phyloP scores from a whole-genome alignment of 495 filamentous ascomycete species.

The Aspergillus panamensis region DNA sequence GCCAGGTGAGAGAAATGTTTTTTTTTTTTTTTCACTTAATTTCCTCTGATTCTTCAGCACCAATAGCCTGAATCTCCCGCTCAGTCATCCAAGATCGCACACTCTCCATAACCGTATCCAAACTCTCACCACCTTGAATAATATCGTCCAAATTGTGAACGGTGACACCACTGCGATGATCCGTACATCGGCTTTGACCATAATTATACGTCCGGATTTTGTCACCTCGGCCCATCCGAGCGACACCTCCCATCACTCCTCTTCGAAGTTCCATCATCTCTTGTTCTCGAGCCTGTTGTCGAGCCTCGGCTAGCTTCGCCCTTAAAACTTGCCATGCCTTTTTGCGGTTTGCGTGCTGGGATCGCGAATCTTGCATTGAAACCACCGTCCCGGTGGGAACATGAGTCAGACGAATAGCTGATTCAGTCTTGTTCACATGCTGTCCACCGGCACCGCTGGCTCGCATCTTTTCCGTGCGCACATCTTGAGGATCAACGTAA shows the following conservation, averaged over 20 bases:
- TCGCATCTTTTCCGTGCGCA: conserved; percentile 84
- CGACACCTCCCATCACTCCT: conserved; percentile 70
- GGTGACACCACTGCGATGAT: conserved; percentile 83
- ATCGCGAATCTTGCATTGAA: conserved; percentile 86
- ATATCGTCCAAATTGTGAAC: conserved; percentile 80
- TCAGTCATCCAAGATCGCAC: conserved; percentile 75
- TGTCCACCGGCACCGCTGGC: conserved; percentile 90
- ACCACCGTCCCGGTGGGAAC: conserved; percentile 81
- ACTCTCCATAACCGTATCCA: conserved; percentile 78
- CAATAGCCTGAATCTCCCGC: conserved; percentile 67
- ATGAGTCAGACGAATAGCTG: conserved; percentile 90
- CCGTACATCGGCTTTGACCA: conserved; percentile 86
- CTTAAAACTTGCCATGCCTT: conserved; percentile 83
- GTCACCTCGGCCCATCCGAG: conserved; percentile 79
- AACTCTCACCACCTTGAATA: conserved; percentile 62
- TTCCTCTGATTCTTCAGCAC: conserved; percentile 45
- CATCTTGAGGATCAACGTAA: conserved; percentile 83
- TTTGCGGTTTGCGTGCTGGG: conserved; percentile 83
- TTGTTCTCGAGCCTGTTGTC: conserved; percentile 82
- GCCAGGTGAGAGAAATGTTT: no score
- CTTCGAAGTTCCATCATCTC: conserved; percentile 67
- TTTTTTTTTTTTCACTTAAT: neutral
- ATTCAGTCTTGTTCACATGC: conserved; percentile 98
- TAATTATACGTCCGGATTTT: conserved; percentile 97
- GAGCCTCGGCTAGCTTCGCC: conserved; percentile 73